These are phyloP conservation scores for Rubia peregrina DNA, from an alignment of 305 asterid genomes.

Conservation along the genomic window DNA sequence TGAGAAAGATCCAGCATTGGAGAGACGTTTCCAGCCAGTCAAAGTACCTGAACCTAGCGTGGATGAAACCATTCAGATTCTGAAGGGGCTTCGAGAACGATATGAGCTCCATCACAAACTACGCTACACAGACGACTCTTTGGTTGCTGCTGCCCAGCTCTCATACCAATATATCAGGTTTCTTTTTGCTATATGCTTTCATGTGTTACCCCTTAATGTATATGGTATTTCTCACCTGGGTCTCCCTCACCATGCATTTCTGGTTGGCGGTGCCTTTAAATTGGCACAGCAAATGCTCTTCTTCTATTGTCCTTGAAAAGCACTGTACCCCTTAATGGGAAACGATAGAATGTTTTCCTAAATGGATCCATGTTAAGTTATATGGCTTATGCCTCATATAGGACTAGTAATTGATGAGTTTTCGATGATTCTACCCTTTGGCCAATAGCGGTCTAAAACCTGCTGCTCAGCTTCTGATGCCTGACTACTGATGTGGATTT, in stretches of 20 bases:
- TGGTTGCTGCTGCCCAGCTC: constrained; percentile 86
- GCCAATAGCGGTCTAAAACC: background rate
- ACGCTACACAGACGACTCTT: constrained; percentile 86
- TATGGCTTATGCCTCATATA: background rate
- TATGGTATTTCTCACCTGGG: background rate
- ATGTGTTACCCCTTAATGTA: background rate
- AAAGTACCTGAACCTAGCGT: constrained; percentile 97
- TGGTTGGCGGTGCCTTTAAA: background rate
- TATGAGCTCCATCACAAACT: constrained; percentile 98
- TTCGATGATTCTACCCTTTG: background rate
- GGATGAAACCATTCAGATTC: constrained; percentile 84
- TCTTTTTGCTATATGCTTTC: background rate
- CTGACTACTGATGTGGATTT: too few relatives aligned
- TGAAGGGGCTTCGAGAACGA: constrained; percentile 89
- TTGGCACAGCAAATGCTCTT: background rate
- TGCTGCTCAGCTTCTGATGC: background rate
- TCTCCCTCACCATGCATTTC: background rate
- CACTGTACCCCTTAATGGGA: background rate
- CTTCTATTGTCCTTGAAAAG: too few relatives aligned
- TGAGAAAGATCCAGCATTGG: constrained; percentile 95
- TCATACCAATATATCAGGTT: constrained; percentile 97
- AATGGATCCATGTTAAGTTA: too few relatives aligned
- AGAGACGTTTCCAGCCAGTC: constrained; percentile 95
- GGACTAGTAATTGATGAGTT: background rate
- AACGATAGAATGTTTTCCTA: background rate